Evolutionary conservation across 345 rosid species (phyloP).

Genomic region (Citrus maxima): DNA sequence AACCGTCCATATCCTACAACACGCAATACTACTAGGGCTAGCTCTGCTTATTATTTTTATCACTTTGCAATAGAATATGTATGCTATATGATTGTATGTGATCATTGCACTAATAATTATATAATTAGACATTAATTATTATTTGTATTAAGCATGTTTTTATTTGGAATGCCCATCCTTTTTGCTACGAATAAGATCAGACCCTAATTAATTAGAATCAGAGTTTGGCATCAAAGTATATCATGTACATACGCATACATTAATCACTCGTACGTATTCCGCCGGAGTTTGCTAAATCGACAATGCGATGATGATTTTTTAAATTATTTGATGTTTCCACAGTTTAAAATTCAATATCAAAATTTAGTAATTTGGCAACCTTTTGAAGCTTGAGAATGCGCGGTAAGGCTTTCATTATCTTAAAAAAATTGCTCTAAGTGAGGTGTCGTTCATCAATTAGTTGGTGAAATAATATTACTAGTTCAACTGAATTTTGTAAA

Average conservation of each 20-base stretch:
- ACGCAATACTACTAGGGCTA: constrained; percentile 32
- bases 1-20: constrained; percentile 36
- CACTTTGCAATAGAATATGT: neutral
- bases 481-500: no score
- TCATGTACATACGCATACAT: neutral
- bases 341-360: neutral
- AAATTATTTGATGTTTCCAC: neutral
- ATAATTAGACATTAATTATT: neutral
- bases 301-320: neutral
- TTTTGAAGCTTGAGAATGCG: neutral
- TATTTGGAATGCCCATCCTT: constrained; percentile 9
- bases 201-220: neutral
- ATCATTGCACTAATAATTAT: neutral
- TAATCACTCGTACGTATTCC: no score
- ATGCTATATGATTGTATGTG: neutral
- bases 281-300: neutral
- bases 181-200: neutral
- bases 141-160: neutral
- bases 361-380: neutral
- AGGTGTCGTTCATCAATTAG: no score
- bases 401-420: neutral
- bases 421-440: no score
- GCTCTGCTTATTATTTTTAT: constrained; percentile 2
- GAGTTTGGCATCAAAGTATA: neutral
- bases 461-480: no score